Evolutionary conservation across 108 stramenopile genomes (phyloP).

Genomic region (Skeletonema marinoi): DNA sequence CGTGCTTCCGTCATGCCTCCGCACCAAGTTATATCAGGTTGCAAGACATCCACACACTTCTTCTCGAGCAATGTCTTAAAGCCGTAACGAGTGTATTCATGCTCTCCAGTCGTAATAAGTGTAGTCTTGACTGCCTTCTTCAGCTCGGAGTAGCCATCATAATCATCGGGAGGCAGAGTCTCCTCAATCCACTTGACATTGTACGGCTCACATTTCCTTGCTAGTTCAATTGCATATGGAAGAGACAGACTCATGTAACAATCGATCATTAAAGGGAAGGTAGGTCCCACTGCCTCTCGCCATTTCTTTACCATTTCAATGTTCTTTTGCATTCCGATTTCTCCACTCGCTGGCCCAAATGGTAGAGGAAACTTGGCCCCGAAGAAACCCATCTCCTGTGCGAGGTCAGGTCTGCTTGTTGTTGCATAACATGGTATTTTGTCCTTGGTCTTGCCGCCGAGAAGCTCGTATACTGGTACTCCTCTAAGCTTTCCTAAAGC

Average conservation of each 20-base stretch:
- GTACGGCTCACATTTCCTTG: slow-evolving; percentile 54
- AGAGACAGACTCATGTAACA: slow-evolving; percentile 71
- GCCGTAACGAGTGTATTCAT: slow-evolving; percentile 73
- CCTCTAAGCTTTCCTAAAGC: slow-evolving; percentile 58
- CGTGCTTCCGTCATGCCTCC: slow-evolving; percentile 75
- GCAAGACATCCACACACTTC: slow-evolving; percentile 63
- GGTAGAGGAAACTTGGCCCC: slow-evolving; percentile 73
- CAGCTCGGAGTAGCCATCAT: slow-evolving; percentile 60
- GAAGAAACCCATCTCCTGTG: slow-evolving; percentile 64
- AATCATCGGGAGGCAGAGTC: slow-evolving; percentile 64
- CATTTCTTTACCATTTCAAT: slow-evolving; percentile 57
- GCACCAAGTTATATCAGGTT: slow-evolving; percentile 77
- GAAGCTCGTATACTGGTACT: slow-evolving; percentile 66
- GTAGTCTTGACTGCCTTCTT: slow-evolving; percentile 51
- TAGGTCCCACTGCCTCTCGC: slow-evolving; percentile 65
- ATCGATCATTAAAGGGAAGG: slow-evolving; percentile 69
- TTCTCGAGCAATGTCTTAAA: slow-evolving; percentile 61
- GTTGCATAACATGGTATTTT: slow-evolving; percentile 71
- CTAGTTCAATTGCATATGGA: slow-evolving; percentile 67
- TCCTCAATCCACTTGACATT: slow-evolving; percentile 78
- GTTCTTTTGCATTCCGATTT: slow-evolving; percentile 63
- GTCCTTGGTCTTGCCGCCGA: slow-evolving; percentile 74
- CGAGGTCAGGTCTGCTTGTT: slow-evolving; percentile 62
- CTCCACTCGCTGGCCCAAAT: slow-evolving; percentile 65
- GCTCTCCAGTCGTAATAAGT: slow-evolving; percentile 67